Base-by-base conservation (phyloP, 2,329 filamentous ascomycete genomes). In the Nothophoma quercina region DNA sequence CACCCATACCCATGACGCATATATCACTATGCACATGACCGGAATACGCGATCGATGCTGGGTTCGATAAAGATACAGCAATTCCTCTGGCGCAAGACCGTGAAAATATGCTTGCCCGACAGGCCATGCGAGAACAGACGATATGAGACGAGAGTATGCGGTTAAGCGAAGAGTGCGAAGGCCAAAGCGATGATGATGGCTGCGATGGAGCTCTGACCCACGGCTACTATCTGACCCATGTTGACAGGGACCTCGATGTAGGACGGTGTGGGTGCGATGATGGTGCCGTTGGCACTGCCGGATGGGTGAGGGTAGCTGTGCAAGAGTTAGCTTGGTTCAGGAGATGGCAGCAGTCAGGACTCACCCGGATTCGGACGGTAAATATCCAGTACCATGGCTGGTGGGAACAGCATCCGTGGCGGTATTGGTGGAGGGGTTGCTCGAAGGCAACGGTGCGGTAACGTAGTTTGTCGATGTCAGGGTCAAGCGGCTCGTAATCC, bases 281-380 rank as follows among this genome's bases (percentile, higher is more conserved):
- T 29, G 18, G 64, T 67, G 36, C 55, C 55, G 33, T 71, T 71
- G 45, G 47, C 40, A 41, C 60, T 64, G 26, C 47, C 44, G 15
- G 59, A 60, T 8, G 61, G 55, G 29, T 57, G 43, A 16, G 53
- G 51, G 25, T 56, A 62, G 35, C 65, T 68, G 38, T 34, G 22
- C 21, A 19, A 35, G 25, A 23, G 16, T 53, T 39, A 53, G 50
- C 23, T 23, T 16, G 23, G 16, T 8, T 48, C 39, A 29, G 21
- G 28, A 32, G n/a, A 33, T 6, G n/a, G 13, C 8, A 19, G 16
- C 1, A 7, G 34, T 36, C 10, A 34, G 33, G 12, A 60, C 59
- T 60, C 56, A 67, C 68, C 65, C 65, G 55, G 65, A 63, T 7
- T 64, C 65, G 21, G 64, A 69, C 3, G 68, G 63, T 38, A 39